Evolutionary conservation across 2,329 filamentous ascomycete genomes (phyloP).

Genomic region (Phaeomoniella chlamydospora): DNA sequence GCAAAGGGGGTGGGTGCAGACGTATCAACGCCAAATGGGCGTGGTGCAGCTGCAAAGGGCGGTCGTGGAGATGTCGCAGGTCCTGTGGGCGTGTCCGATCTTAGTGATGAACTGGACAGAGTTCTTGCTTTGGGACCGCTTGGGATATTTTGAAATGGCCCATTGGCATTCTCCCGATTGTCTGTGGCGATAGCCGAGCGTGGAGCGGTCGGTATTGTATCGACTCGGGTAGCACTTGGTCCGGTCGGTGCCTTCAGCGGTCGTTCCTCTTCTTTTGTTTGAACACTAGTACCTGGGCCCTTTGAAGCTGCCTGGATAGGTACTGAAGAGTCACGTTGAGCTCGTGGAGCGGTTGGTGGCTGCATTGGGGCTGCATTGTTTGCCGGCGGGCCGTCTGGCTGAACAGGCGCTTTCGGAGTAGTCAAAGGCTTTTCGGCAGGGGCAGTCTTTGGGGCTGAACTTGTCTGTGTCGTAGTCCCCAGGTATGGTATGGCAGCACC

Average conservation of each 20-base stretch:
- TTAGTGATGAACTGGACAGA: not conserved
- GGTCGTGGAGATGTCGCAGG: not conserved
- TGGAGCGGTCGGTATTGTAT: slow-evolving; percentile 4
- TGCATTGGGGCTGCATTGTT: not conserved
- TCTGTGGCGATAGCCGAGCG: not conserved
- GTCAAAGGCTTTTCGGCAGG: not conserved
- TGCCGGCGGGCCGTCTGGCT: not conserved
- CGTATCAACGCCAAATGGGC: not conserved
- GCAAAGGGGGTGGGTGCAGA: not conserved
- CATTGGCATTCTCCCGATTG: too few relatives aligned
- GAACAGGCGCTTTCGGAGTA: slow-evolving; percentile 1
- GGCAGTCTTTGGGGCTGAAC: slow-evolving; percentile 5
- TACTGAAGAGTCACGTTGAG: not conserved
- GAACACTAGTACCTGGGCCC: not conserved
- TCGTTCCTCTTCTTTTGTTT: not conserved
- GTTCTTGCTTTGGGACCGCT: not conserved
- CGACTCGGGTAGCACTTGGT: slow-evolving; percentile 25
- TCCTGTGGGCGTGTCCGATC: not conserved
- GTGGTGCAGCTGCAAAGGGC: not conserved
- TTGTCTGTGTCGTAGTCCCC: slow-evolving; percentile 1
- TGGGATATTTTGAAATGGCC: not conserved
- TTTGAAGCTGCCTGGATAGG: not conserved
- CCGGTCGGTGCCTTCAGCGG: slow-evolving; percentile 25
- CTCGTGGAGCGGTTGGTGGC: slow-evolving; percentile 1
- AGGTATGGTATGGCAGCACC: slow-evolving; percentile 6